These are phyloP conservation scores for Chlorella ohadii DNA, from an alignment of 139 green algal genomes.

Conservation along the genomic window DNA sequence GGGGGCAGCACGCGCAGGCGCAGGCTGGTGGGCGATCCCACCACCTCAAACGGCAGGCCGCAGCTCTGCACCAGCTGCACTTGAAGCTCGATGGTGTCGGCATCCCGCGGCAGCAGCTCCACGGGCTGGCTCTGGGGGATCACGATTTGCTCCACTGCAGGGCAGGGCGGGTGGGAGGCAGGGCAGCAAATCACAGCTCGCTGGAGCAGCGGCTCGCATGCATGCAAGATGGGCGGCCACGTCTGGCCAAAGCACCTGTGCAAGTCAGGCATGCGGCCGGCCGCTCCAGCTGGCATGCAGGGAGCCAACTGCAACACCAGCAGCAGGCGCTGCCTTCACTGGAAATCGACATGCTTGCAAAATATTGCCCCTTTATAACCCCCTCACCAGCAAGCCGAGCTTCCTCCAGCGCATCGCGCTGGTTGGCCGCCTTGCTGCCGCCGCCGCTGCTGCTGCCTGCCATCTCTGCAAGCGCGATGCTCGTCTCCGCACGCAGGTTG, in stretches of 20 bases:
- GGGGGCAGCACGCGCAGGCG: constrained; percentile 49
- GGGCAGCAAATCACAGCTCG: too few relatives aligned
- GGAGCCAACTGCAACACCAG: too few relatives aligned
- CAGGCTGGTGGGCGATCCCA: constrained; percentile 8
- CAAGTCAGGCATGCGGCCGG: too few relatives aligned
- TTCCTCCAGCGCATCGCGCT: constrained; percentile 69
- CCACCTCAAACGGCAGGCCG: constrained; percentile 33
- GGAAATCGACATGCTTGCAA: too few relatives aligned
- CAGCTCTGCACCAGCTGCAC: constrained; percentile 15
- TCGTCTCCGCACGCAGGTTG: constrained; percentile 9
- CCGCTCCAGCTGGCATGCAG: too few relatives aligned
- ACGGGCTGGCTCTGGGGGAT: constrained; percentile 56
- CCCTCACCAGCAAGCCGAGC: constrained; percentile 44
- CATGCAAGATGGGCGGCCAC: too few relatives aligned
- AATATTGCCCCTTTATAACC: too few relatives aligned
- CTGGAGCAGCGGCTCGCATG: too few relatives aligned
- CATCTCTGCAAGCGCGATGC: constrained; percentile 1
- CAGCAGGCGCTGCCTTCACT: too few relatives aligned
- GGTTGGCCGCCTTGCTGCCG: not conserved
- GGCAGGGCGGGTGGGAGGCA: not conserved
- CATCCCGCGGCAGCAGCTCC: constrained; percentile 66
- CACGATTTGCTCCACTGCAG: constrained; percentile 62
- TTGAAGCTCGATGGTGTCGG: constrained; percentile 48
- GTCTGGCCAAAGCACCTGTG: too few relatives aligned
- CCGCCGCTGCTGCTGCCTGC: not conserved